A percentile compares a stretch with the other conserved stretches of the same genome.
Evolutionary conservation across 2,329 filamentous ascomycete genomes (phyloP).

Genomic region (Zarea fungicola): DNA sequence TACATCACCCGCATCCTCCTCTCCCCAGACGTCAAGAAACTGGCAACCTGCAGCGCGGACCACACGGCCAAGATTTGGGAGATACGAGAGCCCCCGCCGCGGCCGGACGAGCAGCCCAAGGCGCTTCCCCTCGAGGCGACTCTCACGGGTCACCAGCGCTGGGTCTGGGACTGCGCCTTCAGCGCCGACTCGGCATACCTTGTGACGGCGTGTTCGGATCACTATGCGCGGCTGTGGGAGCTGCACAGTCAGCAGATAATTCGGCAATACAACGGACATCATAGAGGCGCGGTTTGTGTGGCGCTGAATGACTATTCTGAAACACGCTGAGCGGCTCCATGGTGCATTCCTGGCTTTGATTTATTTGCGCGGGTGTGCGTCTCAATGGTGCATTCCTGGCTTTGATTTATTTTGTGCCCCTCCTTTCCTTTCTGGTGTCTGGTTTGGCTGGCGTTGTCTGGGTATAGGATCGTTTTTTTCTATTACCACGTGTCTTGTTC

Average conservation of each 20-base stretch:
- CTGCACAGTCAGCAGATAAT: constrained; percentile 82
- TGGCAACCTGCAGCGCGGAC: constrained; percentile 90
- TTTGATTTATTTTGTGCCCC: no score
- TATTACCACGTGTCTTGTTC: neutral
- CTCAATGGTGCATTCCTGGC: neutral
- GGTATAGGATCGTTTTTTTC: neutral
- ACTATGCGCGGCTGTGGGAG: constrained; percentile 91
- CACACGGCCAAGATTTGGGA: constrained; percentile 96
- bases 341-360: neutral
- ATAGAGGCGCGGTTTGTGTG: constrained; percentile 86
- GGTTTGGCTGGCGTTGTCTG: no score
- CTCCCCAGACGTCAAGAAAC: constrained; percentile 87
- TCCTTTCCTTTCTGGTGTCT: no score
- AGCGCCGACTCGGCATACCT: constrained; percentile 89
- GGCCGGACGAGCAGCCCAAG: constrained; percentile 35
- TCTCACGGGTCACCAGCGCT: constrained; percentile 83
- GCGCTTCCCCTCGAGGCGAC: constrained; percentile 80
- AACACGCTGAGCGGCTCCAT: constrained; percentile 32
- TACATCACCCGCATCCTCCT: constrained; percentile 90
- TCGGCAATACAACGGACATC: constrained; percentile 90
- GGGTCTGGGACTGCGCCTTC: constrained; percentile 98
- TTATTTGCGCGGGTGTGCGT: no score
- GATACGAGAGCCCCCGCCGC: constrained; percentile 63
- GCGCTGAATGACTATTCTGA: constrained; percentile 82
- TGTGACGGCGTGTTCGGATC: constrained; percentile 88